Base-by-base conservation (phyloP, 257 asterid species). In the Mentha longifolia region DNA sequence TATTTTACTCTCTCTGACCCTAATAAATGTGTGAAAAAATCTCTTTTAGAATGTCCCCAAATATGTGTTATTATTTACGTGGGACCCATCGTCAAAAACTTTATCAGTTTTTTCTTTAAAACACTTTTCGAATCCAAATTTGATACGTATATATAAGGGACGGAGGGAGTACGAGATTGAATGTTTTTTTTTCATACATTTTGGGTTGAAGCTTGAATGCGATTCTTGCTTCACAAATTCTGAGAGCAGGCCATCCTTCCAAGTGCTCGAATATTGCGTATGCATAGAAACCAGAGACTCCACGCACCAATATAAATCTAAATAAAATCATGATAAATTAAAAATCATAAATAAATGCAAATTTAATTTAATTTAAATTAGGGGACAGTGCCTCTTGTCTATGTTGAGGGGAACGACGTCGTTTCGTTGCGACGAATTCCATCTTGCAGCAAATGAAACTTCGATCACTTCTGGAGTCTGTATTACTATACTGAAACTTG, bases 171-270 rank as follows among this genome's bases (percentile, higher is more conserved):
- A 22, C 25, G 25, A 22, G 25, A 22, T 22, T 0, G 2, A 22
- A 22, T n/a, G n/a, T n/a, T n/a, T n/a, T n/a, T n/a, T n/a, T n/a
- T n/a, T n/a, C n/a, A 6, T 47, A 47, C 54, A 47, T 15, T 16
- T 47, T 47, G 7, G 16, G 10, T 16, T 57, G 54, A 70, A 93
- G 96, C 78, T 93, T 93, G 79, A 93, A 86, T 2, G 89, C 91
- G 0, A 88, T 77, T 58, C 98, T 81, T 67, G 88, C 85, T 81
- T 87, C 88, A 19, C 69, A 81, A 12, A 82, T 67, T 76, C 77
- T 76, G 4, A 91, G 33, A 65, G 74, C 89, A n/a, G 96, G 96
- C 97, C 97, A 91, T 65, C 96, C 97, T 61, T 87, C 74, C 57
- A 67, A 42, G 46, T 87, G 96, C 33, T 89, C 91, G 39, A 87